Percentiles rank a stretch among this genome's conserved stretches.
Conservation (phyloP, 345 rosid genomes). For the Arabis alpina region DNA sequence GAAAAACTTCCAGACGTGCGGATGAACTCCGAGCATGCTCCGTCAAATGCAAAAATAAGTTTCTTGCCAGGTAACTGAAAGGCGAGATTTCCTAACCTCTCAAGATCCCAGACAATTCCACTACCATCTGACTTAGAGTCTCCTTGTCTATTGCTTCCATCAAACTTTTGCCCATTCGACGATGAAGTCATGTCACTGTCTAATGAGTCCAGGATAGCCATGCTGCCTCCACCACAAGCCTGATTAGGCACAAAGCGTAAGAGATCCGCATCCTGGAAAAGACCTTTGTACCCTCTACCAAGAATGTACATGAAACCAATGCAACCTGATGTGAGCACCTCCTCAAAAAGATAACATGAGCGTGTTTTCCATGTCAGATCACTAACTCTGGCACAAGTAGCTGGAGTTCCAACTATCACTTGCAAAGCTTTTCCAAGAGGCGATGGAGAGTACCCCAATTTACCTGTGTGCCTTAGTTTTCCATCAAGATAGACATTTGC, state of each 20-base stretch:
- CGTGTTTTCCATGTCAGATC: slow-evolving; percentile 92
- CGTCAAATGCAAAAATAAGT: slow-evolving; percentile 98
- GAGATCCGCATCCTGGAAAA: slow-evolving; percentile 93
- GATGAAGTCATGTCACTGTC: slow-evolving; percentile 77
- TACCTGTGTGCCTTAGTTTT: slow-evolving; percentile 95
- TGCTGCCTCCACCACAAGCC: slow-evolving; percentile 99
- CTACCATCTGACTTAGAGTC: slow-evolving; percentile 94
- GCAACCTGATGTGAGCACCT: slow-evolving; percentile 96
- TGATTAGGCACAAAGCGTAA: slow-evolving; percentile 96
- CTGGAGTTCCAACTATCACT: slow-evolving; percentile 92
- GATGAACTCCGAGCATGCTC: slow-evolving; percentile 79
- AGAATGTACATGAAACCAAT: slow-evolving; percentile 97
- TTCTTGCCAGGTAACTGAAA: slow-evolving; percentile 95
- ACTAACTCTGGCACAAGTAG: slow-evolving; percentile 74
- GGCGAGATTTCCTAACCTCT: slow-evolving; percentile 81
- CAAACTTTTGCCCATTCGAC: slow-evolving; percentile 65
- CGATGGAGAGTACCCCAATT: slow-evolving; percentile 96
- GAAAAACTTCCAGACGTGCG: slow-evolving; percentile 81
- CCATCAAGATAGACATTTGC: slow-evolving; percentile 97
- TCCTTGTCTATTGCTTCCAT: slow-evolving; percentile 68
- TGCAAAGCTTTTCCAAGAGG: slow-evolving; percentile 94
- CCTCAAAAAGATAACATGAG: slow-evolving; percentile 98
- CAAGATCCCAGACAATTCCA: slow-evolving; percentile 98
- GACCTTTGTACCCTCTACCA: slow-evolving; percentile 98
- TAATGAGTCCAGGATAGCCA: slow-evolving; percentile 95